A percentile compares a stretch with the other conserved stretches of the same genome.
Conservation (phyloP, 495 filamentous ascomycete species). For the Penicillium roqueforti region DNA sequence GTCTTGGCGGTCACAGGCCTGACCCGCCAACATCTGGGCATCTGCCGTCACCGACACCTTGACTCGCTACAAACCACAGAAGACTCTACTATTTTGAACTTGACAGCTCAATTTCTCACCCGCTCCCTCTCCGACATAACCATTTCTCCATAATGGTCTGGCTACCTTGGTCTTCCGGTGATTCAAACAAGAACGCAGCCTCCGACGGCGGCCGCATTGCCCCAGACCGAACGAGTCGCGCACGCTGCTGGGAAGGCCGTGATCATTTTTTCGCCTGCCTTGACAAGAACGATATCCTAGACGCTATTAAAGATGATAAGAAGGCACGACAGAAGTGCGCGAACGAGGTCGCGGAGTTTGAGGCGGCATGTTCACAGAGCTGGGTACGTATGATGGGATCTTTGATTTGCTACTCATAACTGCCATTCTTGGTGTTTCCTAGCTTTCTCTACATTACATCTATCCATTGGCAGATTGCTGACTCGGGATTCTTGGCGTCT, state of each 20-base stretch:
- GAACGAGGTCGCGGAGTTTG: conserved; percentile 60
- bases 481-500: conserved; percentile 1
- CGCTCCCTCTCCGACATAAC: neutral
- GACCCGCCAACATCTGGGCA: neutral
- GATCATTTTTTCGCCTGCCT: conserved; percentile 85
- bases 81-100: neutral
- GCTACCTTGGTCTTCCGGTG: conserved; percentile 42
- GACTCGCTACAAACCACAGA: neutral
- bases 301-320: conserved; percentile 71
- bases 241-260: conserved; percentile 79
- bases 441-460: neutral
- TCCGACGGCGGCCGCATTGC: conserved; percentile 63
- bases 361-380: conserved; percentile 68
- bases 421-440: conserved; percentile 3
- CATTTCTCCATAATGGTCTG: conserved; percentile 41
- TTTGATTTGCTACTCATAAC: neutral
- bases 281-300: conserved; percentile 74
- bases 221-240: conserved; percentile 71
- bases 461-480: conserved; percentile 8
- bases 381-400: conserved; percentile 58
- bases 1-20: conserved; percentile 7
- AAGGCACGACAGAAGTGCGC: conserved; percentile 62
- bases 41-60: neutral
- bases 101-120: neutral
- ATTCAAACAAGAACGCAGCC: conserved; percentile 36